These are phyloP conservation scores for Penicillium sp. DNA, from an alignment of 2,329 filamentous ascomycete genomes.

Conservation along the genomic window DNA sequence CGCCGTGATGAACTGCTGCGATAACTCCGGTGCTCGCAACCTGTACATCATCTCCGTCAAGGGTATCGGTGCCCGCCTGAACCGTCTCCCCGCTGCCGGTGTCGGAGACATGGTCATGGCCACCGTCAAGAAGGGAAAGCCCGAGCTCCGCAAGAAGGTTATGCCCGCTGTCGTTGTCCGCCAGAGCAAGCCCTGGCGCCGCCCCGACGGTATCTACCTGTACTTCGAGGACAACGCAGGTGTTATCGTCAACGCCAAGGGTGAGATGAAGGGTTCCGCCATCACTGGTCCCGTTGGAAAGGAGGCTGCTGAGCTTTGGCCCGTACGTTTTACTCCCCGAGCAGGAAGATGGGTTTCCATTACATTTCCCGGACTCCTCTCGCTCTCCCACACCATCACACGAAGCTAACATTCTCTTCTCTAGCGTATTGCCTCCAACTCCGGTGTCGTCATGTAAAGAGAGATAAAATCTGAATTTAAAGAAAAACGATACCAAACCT, in stretches of 20 bases:
- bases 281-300: conserved; percentile 99
- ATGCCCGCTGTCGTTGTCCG: conserved; percentile 99
- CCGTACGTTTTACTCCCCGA: conserved; percentile 63
- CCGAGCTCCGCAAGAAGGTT: conserved; percentile 99
- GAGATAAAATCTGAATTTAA: conserved; percentile 28
- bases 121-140: conserved; percentile 99
- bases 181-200: conserved; percentile 99
- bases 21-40: conserved; percentile 98
- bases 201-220: conserved; percentile 96
- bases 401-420: conserved; percentile 35
- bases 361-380: neutral
- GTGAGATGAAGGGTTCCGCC: conserved; percentile 99
- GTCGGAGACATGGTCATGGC: conserved; percentile 99
- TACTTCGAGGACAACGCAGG: conserved; percentile 99
- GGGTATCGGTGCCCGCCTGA: conserved; percentile 95
- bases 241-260: conserved; percentile 99
- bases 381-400: neutral
- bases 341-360: neutral
- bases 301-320: conserved; percentile 99
- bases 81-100: conserved; percentile 95
- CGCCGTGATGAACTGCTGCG: conserved; percentile 99
- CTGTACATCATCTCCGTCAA: conserved; percentile 99
- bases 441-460: conserved; percentile 98
- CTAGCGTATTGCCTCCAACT: conserved; percentile 99
- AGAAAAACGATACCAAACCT: conserved; percentile 34